These are phyloP conservation scores for Kluyveromyces aestuarii DNA, from an alignment of 805 yeast species.

Conservation along the genomic window DNA sequence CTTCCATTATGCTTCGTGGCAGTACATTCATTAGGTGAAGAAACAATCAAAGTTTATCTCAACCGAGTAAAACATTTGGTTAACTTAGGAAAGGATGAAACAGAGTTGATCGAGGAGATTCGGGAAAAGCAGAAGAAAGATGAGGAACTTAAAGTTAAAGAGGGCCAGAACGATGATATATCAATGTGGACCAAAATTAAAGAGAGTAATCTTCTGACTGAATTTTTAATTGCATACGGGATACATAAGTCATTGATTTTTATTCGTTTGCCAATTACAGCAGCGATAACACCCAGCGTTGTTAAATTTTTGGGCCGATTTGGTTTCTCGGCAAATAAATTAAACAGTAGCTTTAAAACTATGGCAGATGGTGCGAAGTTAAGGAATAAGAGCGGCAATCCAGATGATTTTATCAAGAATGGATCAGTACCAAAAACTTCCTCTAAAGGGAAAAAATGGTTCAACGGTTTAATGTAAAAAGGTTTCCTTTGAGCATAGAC, in stretches of 20 bases:
- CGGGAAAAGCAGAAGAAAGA: slow-evolving; percentile 21
- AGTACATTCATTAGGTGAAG: slow-evolving; percentile 86
- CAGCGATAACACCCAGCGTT: slow-evolving; percentile 80
- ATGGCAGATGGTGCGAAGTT: slow-evolving; percentile 30
- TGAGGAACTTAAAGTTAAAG: slow-evolving; percentile 14
- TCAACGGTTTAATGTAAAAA: slow-evolving; percentile 24
- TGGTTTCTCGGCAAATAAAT: slow-evolving; percentile 62
- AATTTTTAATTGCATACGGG: slow-evolving; percentile 85
- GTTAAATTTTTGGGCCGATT: slow-evolving; percentile 56
- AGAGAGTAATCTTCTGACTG: slow-evolving; percentile 54
- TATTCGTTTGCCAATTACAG: slow-evolving; percentile 80
- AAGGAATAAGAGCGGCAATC: slow-evolving; percentile 23
- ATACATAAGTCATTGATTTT: slow-evolving; percentile 81
- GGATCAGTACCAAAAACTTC: slow-evolving; percentile 41
- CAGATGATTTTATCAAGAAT: slow-evolving; percentile 32
- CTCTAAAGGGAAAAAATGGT: slow-evolving; percentile 26
- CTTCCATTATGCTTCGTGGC: slow-evolving; percentile 72
- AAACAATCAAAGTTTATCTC: slow-evolving; percentile 60
- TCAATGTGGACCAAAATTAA: slow-evolving; percentile 22
- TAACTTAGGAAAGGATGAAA: slow-evolving; percentile 50
- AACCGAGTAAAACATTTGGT: slow-evolving; percentile 47
- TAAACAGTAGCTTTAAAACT: slow-evolving; percentile 35
- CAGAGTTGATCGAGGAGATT: slow-evolving; percentile 32
- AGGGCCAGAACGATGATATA: slow-evolving; percentile 7
- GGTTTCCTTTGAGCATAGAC: background rate